Evolutionary conservation across 2,329 filamentous ascomycete genomes (phyloP).

Genomic region (Penicillium digitatum): DNA sequence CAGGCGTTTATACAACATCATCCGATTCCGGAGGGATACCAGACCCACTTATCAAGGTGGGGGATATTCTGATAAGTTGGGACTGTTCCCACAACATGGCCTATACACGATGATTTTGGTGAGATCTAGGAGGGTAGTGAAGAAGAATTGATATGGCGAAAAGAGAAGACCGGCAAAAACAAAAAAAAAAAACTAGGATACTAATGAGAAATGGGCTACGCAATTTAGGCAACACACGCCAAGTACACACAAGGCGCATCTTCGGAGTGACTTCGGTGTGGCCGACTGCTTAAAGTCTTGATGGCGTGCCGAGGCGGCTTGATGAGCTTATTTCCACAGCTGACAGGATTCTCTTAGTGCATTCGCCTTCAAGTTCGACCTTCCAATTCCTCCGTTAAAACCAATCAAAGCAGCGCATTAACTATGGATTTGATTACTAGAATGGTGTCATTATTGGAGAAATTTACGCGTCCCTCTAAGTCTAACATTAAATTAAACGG

Average conservation of each 20-base stretch:
- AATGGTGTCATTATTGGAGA: neutral
- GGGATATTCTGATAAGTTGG: neutral
- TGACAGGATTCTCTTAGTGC: neutral
- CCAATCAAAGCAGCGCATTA: neutral
- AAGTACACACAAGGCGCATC: neutral
- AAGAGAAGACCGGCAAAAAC: too few relatives aligned
- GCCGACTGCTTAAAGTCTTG: neutral
- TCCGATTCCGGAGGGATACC: too few relatives aligned
- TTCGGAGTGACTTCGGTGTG: neutral
- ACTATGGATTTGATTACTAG: too few relatives aligned
- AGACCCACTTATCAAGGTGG: neutral
- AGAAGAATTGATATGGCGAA: too few relatives aligned
- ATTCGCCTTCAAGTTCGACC: neutral
- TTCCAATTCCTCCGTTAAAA: neutral
- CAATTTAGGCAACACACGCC: neutral
- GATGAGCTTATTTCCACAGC: neutral
- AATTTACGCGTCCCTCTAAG: neutral
- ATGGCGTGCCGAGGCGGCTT: constrained; percentile 1
- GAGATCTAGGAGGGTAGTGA: too few relatives aligned
- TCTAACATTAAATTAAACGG: neutral
- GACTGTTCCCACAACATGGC: neutral
- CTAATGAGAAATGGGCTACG: too few relatives aligned
- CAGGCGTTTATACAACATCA: neutral
- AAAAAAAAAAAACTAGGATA: too few relatives aligned
- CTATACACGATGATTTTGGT: too few relatives aligned